phyloP scores from a whole-genome alignment of 1,284 basidiomycete genomes.

The Peniophora sp. region DNA sequence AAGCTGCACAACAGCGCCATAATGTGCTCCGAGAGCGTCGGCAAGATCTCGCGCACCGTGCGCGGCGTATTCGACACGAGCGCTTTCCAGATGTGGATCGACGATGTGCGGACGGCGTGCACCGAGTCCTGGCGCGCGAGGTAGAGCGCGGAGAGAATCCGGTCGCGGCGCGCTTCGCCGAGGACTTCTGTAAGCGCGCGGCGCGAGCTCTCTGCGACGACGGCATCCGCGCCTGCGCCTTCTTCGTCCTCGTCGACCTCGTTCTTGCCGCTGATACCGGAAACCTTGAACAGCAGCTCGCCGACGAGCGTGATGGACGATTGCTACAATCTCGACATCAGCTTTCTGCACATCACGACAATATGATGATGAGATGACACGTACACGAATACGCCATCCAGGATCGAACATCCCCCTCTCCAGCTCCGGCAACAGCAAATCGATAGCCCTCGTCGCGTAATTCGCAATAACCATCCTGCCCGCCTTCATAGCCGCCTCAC shows the following conservation, averaged over 20 bases:
- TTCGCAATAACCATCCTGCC: constrained; percentile 98
- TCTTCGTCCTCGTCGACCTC: constrained; percentile 80
- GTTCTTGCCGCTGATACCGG: constrained; percentile 91
- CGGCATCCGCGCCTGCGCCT: constrained; percentile 46
- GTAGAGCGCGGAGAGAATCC: constrained; percentile 87
- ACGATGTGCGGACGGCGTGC: constrained; percentile 83
- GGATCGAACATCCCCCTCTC: constrained; percentile 94
- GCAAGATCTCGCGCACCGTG: constrained; percentile 93
- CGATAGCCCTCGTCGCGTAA: constrained; percentile 89
- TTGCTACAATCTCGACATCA: constrained; percentile 44
- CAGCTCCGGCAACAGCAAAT: constrained; percentile 90
- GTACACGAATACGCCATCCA: constrained; percentile 89
- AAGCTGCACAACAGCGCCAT: constrained; percentile 71
- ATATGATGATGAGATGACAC: constrained; percentile 19
- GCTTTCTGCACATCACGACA: constrained; percentile 1
- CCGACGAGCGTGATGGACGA: constrained; percentile 94
- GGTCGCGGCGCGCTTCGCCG: constrained; percentile 83
- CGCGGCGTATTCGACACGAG: constrained; percentile 87
- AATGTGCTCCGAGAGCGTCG: constrained; percentile 76
- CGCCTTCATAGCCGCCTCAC: constrained; percentile 97
- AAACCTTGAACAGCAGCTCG: constrained; percentile 96
- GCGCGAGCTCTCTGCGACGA: constrained; percentile 70
- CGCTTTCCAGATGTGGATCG: constrained; percentile 98
- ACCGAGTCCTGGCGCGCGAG: constrained; percentile 93
- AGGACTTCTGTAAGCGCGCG: constrained; percentile 84